Evolutionary conservation across 805 yeast genomes (phyloP).

Genomic region (Pichia nanzhaoensis): DNA sequence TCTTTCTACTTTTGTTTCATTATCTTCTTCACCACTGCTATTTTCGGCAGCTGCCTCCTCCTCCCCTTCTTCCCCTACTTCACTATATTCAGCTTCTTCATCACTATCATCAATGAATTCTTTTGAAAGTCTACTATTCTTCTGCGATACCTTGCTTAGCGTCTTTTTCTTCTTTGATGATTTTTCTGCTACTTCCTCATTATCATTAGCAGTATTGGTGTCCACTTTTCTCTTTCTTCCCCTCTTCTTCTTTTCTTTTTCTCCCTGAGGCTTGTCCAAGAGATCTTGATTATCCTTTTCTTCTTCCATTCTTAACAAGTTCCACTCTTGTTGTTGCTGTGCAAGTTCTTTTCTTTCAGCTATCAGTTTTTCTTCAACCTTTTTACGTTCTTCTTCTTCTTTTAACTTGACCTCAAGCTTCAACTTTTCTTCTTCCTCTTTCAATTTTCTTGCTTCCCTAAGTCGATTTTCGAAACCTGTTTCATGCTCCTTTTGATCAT

Average conservation of each 20-base stretch:
- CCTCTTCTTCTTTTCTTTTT: slow-evolving; percentile 25
- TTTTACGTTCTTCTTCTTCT: slow-evolving; percentile 38
- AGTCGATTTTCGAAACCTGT: slow-evolving; percentile 50
- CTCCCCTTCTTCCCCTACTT: slow-evolving; percentile 14
- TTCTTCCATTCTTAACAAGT: slow-evolving; percentile 33
- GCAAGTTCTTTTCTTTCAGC: slow-evolving; percentile 45
- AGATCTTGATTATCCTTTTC: slow-evolving; percentile 31
- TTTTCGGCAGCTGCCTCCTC: slow-evolving; percentile 10
- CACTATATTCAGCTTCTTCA: slow-evolving; percentile 24
- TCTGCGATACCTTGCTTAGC: slow-evolving; percentile 14
- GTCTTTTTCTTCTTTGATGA: slow-evolving; percentile 15
- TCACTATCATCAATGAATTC: slow-evolving; percentile 30
- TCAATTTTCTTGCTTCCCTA: slow-evolving; percentile 61
- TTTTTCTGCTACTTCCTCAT: slow-evolving; percentile 13
- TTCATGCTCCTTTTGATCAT: slow-evolving; percentile 68
- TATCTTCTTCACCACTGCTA: slow-evolving; percentile 1
- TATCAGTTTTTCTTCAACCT: slow-evolving; percentile 37
- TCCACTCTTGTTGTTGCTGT: slow-evolving; percentile 53
- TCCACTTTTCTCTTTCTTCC: slow-evolving; percentile 23
- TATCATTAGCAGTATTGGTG: slow-evolving; percentile 8
- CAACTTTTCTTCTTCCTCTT: slow-evolving; percentile 48
- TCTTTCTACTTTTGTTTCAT: slow-evolving; percentile 10
- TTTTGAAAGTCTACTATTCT: slow-evolving; percentile 20
- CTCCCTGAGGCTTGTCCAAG: slow-evolving; percentile 30
- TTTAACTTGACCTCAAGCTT: slow-evolving; percentile 38